These are phyloP conservation scores for Vitis labrusca DNA, from an alignment of 164 flowering plant species.

Conservation along the genomic window DNA sequence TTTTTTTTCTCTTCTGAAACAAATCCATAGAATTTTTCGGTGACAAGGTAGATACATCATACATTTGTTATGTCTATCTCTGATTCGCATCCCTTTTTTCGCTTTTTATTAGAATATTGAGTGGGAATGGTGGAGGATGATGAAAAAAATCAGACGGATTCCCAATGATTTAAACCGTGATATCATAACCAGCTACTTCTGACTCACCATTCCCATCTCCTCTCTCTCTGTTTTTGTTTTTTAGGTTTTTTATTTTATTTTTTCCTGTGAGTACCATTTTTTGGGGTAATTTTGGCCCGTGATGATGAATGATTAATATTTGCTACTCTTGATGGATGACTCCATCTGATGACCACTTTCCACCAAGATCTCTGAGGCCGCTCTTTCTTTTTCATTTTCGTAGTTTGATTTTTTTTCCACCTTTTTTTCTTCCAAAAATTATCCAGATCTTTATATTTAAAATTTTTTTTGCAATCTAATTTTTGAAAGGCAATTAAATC, in stretches of 20 bases:
- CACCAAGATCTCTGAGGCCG: slow-evolving; percentile 46
- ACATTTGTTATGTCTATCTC: not conserved
- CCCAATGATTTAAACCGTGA: slow-evolving; percentile 46
- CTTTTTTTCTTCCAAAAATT: not conserved
- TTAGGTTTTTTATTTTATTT: not conserved
- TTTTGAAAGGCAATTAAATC: too few species aligned
- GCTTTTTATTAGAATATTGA: not conserved
- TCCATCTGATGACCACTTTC: slow-evolving; percentile 33
- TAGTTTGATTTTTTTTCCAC: not conserved
- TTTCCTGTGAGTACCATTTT: not conserved
- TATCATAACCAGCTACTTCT: slow-evolving; percentile 34
- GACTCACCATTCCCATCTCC: slow-evolving; percentile 14
- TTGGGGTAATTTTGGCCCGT: slow-evolving; percentile 12
- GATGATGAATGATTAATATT: slow-evolving; percentile 28
- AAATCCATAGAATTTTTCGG: slow-evolving; percentile 14
- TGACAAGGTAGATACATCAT: slow-evolving; percentile 37
- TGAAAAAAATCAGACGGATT: slow-evolving; percentile 58
- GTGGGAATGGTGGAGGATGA: slow-evolving; percentile 27
- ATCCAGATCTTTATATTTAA: too few species aligned
- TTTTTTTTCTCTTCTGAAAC: not conserved
- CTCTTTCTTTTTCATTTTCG: not conserved
- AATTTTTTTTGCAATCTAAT: too few species aligned
- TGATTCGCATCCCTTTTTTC: not conserved
- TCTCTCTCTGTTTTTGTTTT: not conserved
- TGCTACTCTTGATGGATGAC: slow-evolving; percentile 46